Percentiles rank a stretch among this genome's conserved stretches.
phyloP scores from a whole-genome alignment of 2,329 filamentous ascomycete species.

The Botryotinia calthae region DNA sequence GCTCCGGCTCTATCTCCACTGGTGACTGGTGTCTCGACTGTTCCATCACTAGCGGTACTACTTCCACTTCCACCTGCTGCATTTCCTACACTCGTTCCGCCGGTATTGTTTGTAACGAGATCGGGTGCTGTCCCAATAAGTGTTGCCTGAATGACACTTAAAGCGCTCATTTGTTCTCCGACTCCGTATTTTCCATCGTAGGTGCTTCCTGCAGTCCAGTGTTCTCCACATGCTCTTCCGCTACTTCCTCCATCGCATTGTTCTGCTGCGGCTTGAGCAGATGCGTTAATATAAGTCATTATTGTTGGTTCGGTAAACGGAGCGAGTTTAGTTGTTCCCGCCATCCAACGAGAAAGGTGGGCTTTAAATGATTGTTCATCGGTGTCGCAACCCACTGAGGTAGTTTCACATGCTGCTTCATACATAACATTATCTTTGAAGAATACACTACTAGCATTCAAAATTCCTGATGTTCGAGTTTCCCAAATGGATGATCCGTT shows the following conservation, averaged over 20 bases:
- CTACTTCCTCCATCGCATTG: slow-evolving; percentile 49
- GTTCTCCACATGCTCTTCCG: slow-evolving; percentile 57
- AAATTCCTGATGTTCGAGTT: slow-evolving; percentile 53
- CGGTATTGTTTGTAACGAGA: slow-evolving; percentile 49
- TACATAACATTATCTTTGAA: slow-evolving; percentile 60
- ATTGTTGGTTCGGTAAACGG: slow-evolving; percentile 55
- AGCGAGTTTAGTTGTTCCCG: slow-evolving; percentile 60
- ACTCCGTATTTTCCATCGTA: slow-evolving; percentile 62
- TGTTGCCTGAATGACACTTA: slow-evolving; percentile 62
- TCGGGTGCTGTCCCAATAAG: slow-evolving; percentile 47
- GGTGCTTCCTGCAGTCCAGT: slow-evolving; percentile 52
- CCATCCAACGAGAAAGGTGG: slow-evolving; percentile 60
- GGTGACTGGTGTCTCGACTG: slow-evolving; percentile 30
- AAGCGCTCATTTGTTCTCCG: slow-evolving; percentile 67
- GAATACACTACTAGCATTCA: slow-evolving; percentile 53
- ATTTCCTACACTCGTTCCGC: slow-evolving; percentile 53
- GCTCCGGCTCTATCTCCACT: slow-evolving; percentile 66
- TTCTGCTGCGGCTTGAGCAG: slow-evolving; percentile 54
- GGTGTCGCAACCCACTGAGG: slow-evolving; percentile 55
- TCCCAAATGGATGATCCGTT: slow-evolving; percentile 48
- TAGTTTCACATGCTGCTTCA: slow-evolving; percentile 60
- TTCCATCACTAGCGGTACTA: slow-evolving; percentile 8
- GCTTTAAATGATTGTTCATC: slow-evolving; percentile 64
- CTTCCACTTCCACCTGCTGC: slow-evolving; percentile 28
- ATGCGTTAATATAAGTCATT: slow-evolving; percentile 53